Evolutionary conservation across 495 filamentous ascomycete genomes (phyloP), one percentile per base, ranked within the genome.

Genomic region (Penicillium pulvis): DNA sequence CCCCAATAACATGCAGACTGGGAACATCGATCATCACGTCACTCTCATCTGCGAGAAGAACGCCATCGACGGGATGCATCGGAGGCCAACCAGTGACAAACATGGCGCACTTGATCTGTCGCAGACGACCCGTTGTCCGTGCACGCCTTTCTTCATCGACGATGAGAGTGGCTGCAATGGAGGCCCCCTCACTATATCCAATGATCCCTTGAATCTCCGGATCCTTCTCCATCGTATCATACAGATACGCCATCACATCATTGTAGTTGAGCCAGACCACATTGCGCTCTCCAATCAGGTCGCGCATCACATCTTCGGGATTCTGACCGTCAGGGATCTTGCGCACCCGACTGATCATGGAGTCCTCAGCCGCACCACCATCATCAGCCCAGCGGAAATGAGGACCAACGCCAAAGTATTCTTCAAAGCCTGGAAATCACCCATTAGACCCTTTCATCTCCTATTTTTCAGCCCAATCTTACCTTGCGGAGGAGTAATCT

Each of bases 111-210:
- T 83, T 84, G 66, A 85, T 79, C 17, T 73, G 73, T 19, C 75
- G 69, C 3, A 66, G 67, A 11, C 71, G 63, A 0, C 80, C 81
- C 6, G 53, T 68, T 33, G 65, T 62, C 53, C 74, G 53, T 14
- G 62, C 63, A 55, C 74, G 68, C 44, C 61, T 55, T 19, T 71
- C 65, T 61, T 84, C 81, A 57, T 82, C 78, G 16, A 83, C 60
- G 35, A 83, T 69, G 17, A 81, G 51, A 26, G 82, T 83, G 5
- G 78, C 78, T 5, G 81, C 85, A 17, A 86, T 76, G 0, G 80
- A 80, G 28, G 85, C 82, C 17, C 85, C 85, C 57, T 87, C 84
- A 3, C 83, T 85, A 54, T 86, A 86, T 6, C 83, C 83, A 55
- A 86, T 77, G 57, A 86, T 63, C 6, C 77, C 81, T 20, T 81